A percentile compares a stretch with the other conserved stretches of the same genome.
Conservation (phyloP, 306 rosid species). For the Lotus japonicus region DNA sequence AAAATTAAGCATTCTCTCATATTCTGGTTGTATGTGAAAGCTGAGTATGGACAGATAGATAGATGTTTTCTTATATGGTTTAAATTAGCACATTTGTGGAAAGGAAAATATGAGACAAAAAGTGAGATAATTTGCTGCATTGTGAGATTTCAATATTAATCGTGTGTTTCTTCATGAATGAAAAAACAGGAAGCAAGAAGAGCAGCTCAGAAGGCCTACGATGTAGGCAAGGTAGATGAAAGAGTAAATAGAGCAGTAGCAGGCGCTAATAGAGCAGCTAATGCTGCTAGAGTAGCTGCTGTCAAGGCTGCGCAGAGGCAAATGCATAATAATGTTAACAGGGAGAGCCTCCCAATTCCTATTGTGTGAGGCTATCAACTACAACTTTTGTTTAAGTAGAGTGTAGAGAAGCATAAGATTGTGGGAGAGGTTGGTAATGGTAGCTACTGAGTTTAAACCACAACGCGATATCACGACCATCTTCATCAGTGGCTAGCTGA, state of each 20-base stretch:
- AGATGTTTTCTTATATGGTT: not conserved
- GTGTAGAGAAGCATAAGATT: slow-evolving; percentile 12
- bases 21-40: not conserved
- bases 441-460: slow-evolving; percentile 8
- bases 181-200: slow-evolving; percentile 81
- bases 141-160: not conserved
- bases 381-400: slow-evolving; percentile 7
- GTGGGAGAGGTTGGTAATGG: slow-evolving; percentile 13
- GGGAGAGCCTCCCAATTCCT: slow-evolving; percentile 42
- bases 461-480: not conserved
- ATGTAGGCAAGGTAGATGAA: slow-evolving; percentile 90
- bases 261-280: slow-evolving; percentile 90
- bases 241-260: slow-evolving; percentile 88
- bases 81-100: not conserved
- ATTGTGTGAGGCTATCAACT: slow-evolving; percentile 35
- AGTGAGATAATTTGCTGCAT: not conserved
- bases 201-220: slow-evolving; percentile 83
- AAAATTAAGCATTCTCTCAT: no score
- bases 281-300: slow-evolving; percentile 93
- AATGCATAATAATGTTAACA: slow-evolving; percentile 46
- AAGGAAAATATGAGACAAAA: not conserved
- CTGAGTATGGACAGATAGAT: not conserved
- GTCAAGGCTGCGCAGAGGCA: slow-evolving; percentile 87
- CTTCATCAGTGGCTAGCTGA: slow-evolving; percentile 6
- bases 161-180: not conserved